Evolutionary conservation across 129 eudicot genomes (phyloP), one percentile per base, ranked within the genome.

Genomic region (Glebionis coronaria): DNA sequence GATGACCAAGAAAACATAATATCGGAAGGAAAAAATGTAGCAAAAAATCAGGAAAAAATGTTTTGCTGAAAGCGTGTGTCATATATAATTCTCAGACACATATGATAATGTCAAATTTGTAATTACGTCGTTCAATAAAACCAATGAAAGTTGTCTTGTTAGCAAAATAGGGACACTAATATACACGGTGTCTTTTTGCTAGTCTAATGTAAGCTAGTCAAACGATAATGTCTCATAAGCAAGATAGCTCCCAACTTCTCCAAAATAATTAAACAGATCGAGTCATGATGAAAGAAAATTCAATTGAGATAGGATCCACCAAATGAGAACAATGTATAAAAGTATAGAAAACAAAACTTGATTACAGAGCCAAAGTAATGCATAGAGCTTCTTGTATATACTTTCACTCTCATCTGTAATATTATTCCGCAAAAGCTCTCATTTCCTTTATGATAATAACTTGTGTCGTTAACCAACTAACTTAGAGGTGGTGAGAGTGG

Each of bases 381-480:
- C 27, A 50, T 61, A 7, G 8, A 19, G 54, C 50, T 64, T 12
- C 16, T 63, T 65, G 78, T 44, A 65, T 55, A 66, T 66, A 35
- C 31, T 61, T 63, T 61, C 21, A 61, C 25, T 61, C 52, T 61
- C 21, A 61, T 2, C 54, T 53, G 29, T 31, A 60, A 61, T 57
- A 58, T 56, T 52, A 47, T 66, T 66, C 67, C 19, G 38, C 56
- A n/a, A 58, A 74, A 74, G 62, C 52, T 25, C 73, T 57, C 21
- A 74, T 47, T 57, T 66, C n/a, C 44, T 16, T 11, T 46, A 45
- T 65, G 45, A 44, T 73, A 42, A 44, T 28, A 44, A 45, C 56
- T 56, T 74, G 31, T 31, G 68, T 58, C 53, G 80, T 68, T 68
- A 76, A 35, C n/a, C n/a, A n/a, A n/a, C n/a, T n/a, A n/a, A n/a